A percentile compares a stretch with the other conserved stretches of the same genome.
Conservation (phyloP, 2,329 filamentous ascomycete genomes). For the Penicillium sp. region DNA sequence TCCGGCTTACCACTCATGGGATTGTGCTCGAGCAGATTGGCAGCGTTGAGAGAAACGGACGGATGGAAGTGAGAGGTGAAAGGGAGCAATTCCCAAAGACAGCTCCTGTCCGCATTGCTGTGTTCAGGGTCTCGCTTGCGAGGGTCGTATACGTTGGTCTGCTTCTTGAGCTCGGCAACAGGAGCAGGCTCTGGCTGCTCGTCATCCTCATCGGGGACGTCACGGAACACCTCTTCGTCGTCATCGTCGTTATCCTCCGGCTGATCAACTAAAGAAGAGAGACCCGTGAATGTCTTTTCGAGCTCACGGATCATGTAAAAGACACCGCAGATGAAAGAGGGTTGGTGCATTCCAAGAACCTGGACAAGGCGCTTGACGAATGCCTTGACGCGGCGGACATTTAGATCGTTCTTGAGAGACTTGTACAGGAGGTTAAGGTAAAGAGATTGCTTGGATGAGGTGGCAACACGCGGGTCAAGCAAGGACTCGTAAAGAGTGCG, state of each 20-base stretch:
- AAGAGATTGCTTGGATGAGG: slow-evolving; percentile 90
- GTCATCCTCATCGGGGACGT: slow-evolving; percentile 59
- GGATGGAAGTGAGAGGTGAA: slow-evolving; percentile 85
- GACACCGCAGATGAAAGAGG: slow-evolving; percentile 89
- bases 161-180: slow-evolving; percentile 33
- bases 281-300: slow-evolving; percentile 72
- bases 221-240: slow-evolving; percentile 65
- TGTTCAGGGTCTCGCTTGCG: slow-evolving; percentile 89
- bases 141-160: slow-evolving; percentile 66
- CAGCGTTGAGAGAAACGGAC: slow-evolving; percentile 81
- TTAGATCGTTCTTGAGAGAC: slow-evolving; percentile 84
- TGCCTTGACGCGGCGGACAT: slow-evolving; percentile 86
- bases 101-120: slow-evolving; percentile 88
- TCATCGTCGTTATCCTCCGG: slow-evolving; percentile 76
- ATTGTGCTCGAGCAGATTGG: slow-evolving; percentile 66
- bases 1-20: slow-evolving; percentile 84
- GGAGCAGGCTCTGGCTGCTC: slow-evolving; percentile 29
- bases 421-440: slow-evolving; percentile 91
- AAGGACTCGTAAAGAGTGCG: slow-evolving; percentile 93
- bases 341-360: slow-evolving; percentile 81
- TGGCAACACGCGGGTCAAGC: slow-evolving; percentile 80
- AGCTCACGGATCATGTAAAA: slow-evolving; percentile 85
- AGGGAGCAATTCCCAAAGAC: slow-evolving; percentile 84
- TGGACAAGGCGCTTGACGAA: slow-evolving; percentile 94
- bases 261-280: slow-evolving; percentile 74